phyloP scores from a whole-genome alignment of 2,329 filamentous ascomycete genomes.

The Xylariales sp. region DNA sequence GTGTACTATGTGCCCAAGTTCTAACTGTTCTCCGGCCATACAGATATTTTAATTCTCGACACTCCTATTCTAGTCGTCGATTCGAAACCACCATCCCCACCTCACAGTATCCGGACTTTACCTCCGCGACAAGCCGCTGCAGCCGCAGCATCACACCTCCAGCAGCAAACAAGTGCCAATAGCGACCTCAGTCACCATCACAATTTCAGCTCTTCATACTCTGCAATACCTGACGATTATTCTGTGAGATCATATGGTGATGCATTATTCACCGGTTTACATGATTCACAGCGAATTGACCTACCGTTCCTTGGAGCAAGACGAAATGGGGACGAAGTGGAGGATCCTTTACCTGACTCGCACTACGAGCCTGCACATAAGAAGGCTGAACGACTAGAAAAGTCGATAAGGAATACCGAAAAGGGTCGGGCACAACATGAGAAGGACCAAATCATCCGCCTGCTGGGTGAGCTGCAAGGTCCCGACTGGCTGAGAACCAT shows the following conservation, averaged over 20 bases:
- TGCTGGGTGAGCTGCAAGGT: slow-evolving; percentile 78
- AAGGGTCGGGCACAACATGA: slow-evolving; percentile 63
- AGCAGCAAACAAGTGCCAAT: slow-evolving; percentile 25
- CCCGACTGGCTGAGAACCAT: slow-evolving; percentile 91
- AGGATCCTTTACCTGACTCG: slow-evolving; percentile 53
- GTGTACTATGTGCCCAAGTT: not conserved
- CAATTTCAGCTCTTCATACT: not conserved
- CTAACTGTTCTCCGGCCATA: not conserved
- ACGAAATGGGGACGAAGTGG: slow-evolving; percentile 35
- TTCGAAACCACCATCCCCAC: slow-evolving; percentile 23
- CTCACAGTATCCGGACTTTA: slow-evolving; percentile 33
- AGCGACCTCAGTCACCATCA: slow-evolving; percentile 10
- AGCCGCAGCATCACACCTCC: slow-evolving; percentile 16
- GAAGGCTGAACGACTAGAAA: slow-evolving; percentile 56
- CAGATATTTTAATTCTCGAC: slow-evolving; percentile 69
- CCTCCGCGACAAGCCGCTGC: slow-evolving; percentile 26
- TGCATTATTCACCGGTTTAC: slow-evolving; percentile 50
- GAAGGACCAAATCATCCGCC: slow-evolving; percentile 57
- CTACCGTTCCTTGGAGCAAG: slow-evolving; percentile 49
- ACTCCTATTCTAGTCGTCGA: slow-evolving; percentile 71
- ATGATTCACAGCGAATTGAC: slow-evolving; percentile 52
- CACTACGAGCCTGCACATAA: slow-evolving; percentile 51
- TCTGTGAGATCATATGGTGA: slow-evolving; percentile 51
- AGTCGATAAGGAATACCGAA: slow-evolving; percentile 59
- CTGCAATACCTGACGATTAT: slow-evolving; percentile 19